Evolutionary conservation across 106 monocot species (phyloP), one percentile per base, ranked within the genome.

Genomic region (Acorus calamus): DNA sequence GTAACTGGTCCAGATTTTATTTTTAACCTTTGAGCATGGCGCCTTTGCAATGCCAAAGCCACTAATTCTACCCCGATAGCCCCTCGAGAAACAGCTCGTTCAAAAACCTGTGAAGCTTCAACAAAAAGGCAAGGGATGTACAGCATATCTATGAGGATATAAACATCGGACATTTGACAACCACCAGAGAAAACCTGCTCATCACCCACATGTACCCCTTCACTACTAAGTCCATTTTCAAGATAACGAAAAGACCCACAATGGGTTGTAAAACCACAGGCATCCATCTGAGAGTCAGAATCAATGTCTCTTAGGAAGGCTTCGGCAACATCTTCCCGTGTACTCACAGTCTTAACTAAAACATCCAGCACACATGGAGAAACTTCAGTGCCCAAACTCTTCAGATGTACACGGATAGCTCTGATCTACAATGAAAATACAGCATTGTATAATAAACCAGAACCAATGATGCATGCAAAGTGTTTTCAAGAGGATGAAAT

Each of bases 311-410:
- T 79, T 75, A 96, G 64, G 51, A 85, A 66, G 8, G 80, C 72
- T 85, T 87, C 77, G 50, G 94, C 84, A 58, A 84, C 71, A 74
- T 87, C 87, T 50, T 69, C 45, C 56, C 70, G 74, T 42, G 67
- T 82, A 68, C 71, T 82, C 8, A 91, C 52, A 42, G 76, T 87
- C 62, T 82, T 77, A 61, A 80, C 68, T 47, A 96, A 49, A 78
- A 78, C 64, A 78, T 90, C 90, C 58, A 96, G 66, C 62, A 96
- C 78, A 77, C 80, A 82, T 0, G 73, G 82, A 67, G 90, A 78
- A 43, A 84, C 78, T 65, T 83, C 84, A 62, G 80, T 49, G 28
- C 78, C 87, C 51, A 90, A 74, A 60, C 70, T 84, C 77, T 96
- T 90, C 68, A 96, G 65, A 60, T 78, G 87, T 55, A 76, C 75